phyloP scores from a whole-genome alignment of 225 moss, liverwort and hornwort species.

The Antitrichia curtipendula region DNA sequence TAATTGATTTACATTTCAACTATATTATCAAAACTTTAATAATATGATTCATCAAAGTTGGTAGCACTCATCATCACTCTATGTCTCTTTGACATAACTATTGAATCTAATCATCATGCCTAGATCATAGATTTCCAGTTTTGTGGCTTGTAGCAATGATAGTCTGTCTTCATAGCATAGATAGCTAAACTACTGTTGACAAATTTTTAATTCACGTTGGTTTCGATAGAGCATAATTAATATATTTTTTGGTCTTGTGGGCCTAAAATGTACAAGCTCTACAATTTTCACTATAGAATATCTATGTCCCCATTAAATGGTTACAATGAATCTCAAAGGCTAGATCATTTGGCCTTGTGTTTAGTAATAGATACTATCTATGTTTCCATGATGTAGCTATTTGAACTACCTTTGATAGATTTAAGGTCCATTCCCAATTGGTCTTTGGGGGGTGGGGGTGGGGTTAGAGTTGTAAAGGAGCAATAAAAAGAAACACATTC shows the following conservation, averaged over 20 bases:
- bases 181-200: background rate
- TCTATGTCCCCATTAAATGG: background rate
- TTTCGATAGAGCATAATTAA: background rate
- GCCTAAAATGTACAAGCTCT: background rate
- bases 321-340: background rate
- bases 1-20: too few relatives aligned
- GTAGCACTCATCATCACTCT: background rate
- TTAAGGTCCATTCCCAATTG: background rate
- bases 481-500: too few relatives aligned
- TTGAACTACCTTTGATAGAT: background rate
- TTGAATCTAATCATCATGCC: too few relatives aligned
- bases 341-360: background rate
- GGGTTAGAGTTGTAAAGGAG: too few relatives aligned
- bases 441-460: too few relatives aligned
- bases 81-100: accelerated
- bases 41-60: background rate
- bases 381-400: background rate
- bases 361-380: background rate
- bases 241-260: background rate
- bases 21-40: too few relatives aligned
- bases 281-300: background rate
- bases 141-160: background rate
- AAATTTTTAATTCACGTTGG: background rate
- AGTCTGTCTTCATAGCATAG: background rate
- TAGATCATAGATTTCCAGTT: too few relatives aligned